Evolutionary conservation across 495 filamentous ascomycete species (phyloP), one percentile per base, ranked within the genome.

Genomic region (Aspergillus saccharolyticus): DNA sequence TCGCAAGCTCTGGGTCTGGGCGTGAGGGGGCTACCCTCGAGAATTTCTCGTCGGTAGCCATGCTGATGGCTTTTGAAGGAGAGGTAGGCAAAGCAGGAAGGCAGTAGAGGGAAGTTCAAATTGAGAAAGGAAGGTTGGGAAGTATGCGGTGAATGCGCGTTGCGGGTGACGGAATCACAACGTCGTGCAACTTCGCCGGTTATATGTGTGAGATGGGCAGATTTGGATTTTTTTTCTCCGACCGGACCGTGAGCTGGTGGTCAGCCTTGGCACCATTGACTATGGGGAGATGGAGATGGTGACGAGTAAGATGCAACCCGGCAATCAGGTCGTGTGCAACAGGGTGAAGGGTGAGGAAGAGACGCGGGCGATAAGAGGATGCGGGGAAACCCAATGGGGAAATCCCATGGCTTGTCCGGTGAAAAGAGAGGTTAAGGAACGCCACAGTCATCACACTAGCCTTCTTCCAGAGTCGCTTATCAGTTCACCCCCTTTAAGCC

Each of bases 41-140:
- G n/a, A 50, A 24, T 50, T 56, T 56, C 14, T 61, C 45, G 9
- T 42, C 17, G 18, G n/a, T 46, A n/a, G 30, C 45, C 25, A 45
- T 56, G 45, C 15, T 47, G 22, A 24, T 9, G 28, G 14, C 15
- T n/a, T n/a, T n/a, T n/a, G n/a, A n/a, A n/a, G n/a, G n/a, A n/a
- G n/a, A n/a, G n/a, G n/a, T n/a, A n/a, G 42, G 16, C 7, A 5
- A 39, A 5, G 33, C 14, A 9, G 33, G 7, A 16, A 28, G 42
- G 30, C 15, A 16, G 42, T 1, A 18, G 44, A 28, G 25, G 17
- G 53, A 22, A 43, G 43, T 39, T 16, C 22, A 43, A 22, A 25
- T 14, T 7, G 14, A 25, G 19, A 33, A 16, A 44, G 12, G 18
- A 47, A 16, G 28, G 17, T 15, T 45, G 46, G 46, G 21, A 9